These are phyloP conservation scores for Alternaria tenuissima DNA, from an alignment of 2,329 filamentous ascomycete genomes.

Conservation along the genomic window DNA sequence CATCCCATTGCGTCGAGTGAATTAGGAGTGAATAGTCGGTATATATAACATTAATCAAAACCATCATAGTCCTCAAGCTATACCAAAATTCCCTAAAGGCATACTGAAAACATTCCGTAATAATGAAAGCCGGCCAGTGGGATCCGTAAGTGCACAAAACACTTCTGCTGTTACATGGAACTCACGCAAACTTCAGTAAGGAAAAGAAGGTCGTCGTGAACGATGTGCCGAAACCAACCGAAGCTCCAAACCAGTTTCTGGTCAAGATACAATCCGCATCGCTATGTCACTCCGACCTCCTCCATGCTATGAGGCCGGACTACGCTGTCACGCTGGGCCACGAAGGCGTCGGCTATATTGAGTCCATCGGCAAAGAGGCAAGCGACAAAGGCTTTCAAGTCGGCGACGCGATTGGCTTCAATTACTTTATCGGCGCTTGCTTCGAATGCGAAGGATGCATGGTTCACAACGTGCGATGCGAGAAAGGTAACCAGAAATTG, in stretches of 20 bases:
- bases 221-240: conserved; percentile 35
- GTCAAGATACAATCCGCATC: conserved; percentile 44
- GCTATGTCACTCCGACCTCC: conserved; percentile 43
- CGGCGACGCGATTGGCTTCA: conserved; percentile 58
- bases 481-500: conserved; percentile 51
- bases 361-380: conserved; percentile 45
- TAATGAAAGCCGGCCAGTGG: conserved; percentile 18
- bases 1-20: not conserved
- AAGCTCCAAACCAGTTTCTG: conserved; percentile 37
- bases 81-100: not conserved
- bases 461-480: conserved; percentile 55
- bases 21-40: not conserved
- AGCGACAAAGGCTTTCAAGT: conserved; percentile 52
- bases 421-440: conserved; percentile 57
- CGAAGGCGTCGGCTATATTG: conserved; percentile 58
- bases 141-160: conserved; percentile 3
- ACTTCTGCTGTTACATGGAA: not conserved
- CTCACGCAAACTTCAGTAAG: conserved; percentile 18
- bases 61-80: not conserved
- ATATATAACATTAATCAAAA: not conserved
- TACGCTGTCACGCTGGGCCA: conserved; percentile 53
- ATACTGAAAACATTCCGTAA: not conserved
- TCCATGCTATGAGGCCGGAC: conserved; percentile 37
- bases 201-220: conserved; percentile 42
- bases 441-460: conserved; percentile 59